Evolutionary conservation across 768 basidiomycete species (phyloP), one percentile per base, ranked within the genome.

Genomic region (Leucocoprinus sp.): DNA sequence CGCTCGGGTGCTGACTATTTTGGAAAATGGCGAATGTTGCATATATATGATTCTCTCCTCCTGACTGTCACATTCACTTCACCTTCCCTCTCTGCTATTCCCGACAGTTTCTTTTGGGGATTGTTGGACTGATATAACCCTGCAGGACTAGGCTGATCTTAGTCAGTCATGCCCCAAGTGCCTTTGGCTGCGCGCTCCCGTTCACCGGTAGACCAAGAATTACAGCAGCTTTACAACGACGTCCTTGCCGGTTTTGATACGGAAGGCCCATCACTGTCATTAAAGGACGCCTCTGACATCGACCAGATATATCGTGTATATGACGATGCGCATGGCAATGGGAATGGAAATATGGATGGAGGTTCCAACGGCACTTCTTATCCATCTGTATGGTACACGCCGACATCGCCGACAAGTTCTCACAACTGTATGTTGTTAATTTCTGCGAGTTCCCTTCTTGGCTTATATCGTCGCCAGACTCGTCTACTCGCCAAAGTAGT

Each of bases 181-280:
- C 39, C 46, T n/a, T 14, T 39, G 39, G 46, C 29, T 35, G 42
- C 40, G 27, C 33, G 46, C 18, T 28, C 46, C 17, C 39, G 46
- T 29, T 64, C 69, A 39, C 76, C 80, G 3, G 74, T 75, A 29
- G 84, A 86, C 50, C 78, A 79, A 54, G 84, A 86, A 56, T 71
- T 87, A 4, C 80, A 84, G 53, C 70, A 73, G 46, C 72, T 88
- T 35, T 88, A 86, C 61, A 75, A 85, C 51, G 80, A 84, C 59
- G 84, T 87, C 17, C 80, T 81, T 68, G 76, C 75, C 36, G 76
- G 75, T 22, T 87, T 84, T 54, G 62, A 70, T 23, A 78, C 82
- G 5, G 71, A 71, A 21, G 48, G 44, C 6, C 50, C 58, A 24
- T 37, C 50, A 36, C 28, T 52, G 34, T 49, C 63, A 26, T 57